Evolutionary conservation across 2,329 filamentous ascomycete species (phyloP), one percentile per base, ranked within the genome.

Genomic region (Aspergillus udagawae): DNA sequence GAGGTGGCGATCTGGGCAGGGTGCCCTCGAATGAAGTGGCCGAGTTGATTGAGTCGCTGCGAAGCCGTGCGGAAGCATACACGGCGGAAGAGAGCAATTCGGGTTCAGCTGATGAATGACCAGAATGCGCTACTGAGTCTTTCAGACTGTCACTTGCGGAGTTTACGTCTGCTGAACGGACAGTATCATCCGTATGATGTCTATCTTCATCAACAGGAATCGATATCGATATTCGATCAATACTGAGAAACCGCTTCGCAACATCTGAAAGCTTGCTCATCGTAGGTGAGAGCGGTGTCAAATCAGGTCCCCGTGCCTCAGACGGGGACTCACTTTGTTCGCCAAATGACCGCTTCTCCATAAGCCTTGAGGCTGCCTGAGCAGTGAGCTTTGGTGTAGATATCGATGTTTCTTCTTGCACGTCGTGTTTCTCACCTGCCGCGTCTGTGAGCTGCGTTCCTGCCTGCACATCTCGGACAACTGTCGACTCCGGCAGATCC

Each of bases 191-290:
- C 5, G 49, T 17, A 17, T 23, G 8, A 44, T 62, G 55, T 35
- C 59, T 61, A 4, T 57, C 55, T 1, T 60, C 50, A 42, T 59
- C 49, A 23, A 59, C 51, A 9, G 75, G 72, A 25, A 77, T 54
- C 71, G 73, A 77, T 35, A 77, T 56, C 8, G 63, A 62, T 32
- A 76, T 59, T 49, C 64, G 65, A 51, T 75, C 71, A 53, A 76
- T 65, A 12, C 63, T 63, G 42, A 77, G 56, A 10, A 77, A 63
- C 25, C 63, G 64, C 53, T 76, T 77, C 38, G 66, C 65, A 23
- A 74, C 63, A 35, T 72, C 70, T 8, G 65, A 58, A 27, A 58
- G 55, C 48, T 64, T 66, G 21, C 66, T 60, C 20, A 68, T 49
- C 9, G 55, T 54, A 14, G 59, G 60, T 3, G 63, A 63, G 6